These are phyloP conservation scores for Cladosporium sp. DNA, from an alignment of 2,329 filamentous ascomycete genomes.

Conservation along the genomic window DNA sequence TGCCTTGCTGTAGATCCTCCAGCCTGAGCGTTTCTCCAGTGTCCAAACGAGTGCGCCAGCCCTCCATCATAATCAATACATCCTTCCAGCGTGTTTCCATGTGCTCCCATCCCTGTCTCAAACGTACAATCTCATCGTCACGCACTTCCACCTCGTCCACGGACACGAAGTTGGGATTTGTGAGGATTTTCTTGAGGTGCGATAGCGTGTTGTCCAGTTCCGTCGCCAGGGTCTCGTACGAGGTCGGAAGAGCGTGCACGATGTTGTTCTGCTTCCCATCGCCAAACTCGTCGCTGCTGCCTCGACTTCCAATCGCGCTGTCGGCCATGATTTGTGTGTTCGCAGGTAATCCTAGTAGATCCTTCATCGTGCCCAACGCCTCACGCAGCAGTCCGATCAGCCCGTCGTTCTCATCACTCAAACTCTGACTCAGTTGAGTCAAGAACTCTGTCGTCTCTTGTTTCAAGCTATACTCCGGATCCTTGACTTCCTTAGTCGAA, in stretches of 20 bases:
- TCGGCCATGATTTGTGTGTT: conserved; percentile 27
- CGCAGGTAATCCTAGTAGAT: conserved; percentile 53
- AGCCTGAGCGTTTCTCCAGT: conserved; percentile 66
- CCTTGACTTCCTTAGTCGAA: conserved; percentile 43
- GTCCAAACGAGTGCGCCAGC: conserved; percentile 81
- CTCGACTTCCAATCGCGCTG: conserved; percentile 29
- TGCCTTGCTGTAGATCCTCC: conserved; percentile 58
- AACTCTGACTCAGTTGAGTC: conserved; percentile 72
- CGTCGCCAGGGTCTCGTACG: conserved; percentile 63
- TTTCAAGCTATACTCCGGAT: conserved; percentile 64
- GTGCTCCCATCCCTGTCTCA: conserved; percentile 84
- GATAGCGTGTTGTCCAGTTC: conserved; percentile 76
- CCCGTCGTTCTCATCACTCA: conserved; percentile 90
- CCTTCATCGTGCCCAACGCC: conserved; percentile 67
- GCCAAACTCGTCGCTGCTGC: conserved; percentile 20
- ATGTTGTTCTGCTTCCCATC: conserved; percentile 29
- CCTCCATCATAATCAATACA: conserved; percentile 83
- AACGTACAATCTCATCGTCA: conserved; percentile 80
- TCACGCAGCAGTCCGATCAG: conserved; percentile 68
- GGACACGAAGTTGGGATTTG: conserved; percentile 93
- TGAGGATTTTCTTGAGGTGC: conserved; percentile 78
- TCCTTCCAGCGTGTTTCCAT: conserved; percentile 92
- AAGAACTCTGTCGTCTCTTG: conserved; percentile 90
- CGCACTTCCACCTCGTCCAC: conserved; percentile 91
- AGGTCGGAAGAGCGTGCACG: conserved; percentile 49